These are phyloP conservation scores for Giardia muris DNA, from an alignment of 208 protist genomes.

Conservation along the genomic window DNA sequence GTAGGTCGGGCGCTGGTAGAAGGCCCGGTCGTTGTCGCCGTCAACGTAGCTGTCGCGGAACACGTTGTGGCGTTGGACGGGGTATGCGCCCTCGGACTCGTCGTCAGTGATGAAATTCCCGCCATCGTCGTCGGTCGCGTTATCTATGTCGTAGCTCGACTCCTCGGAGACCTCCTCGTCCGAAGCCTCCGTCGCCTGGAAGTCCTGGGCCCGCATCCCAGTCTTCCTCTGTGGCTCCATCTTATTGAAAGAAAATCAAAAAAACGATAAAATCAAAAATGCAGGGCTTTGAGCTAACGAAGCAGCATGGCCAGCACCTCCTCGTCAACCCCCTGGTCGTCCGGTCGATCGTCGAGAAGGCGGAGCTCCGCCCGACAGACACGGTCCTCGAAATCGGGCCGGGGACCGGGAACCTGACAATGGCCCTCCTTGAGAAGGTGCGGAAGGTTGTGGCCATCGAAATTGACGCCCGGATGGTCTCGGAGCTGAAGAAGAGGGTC, in stretches of 20 bases:
- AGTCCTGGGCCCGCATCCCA: not conserved
- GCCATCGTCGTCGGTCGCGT: not conserved
- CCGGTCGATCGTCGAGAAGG: constrained; percentile 75
- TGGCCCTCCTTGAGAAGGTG: constrained; percentile 74
- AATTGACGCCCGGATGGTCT: constrained; percentile 93
- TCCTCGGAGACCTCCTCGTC: not conserved
- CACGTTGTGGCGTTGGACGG: not conserved
- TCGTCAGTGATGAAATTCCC: not conserved
- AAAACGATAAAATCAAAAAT: no score
- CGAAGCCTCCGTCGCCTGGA: not conserved
- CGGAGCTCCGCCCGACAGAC: constrained; percentile 75
- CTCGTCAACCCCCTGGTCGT: constrained; percentile 91
- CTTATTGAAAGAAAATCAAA: no score
- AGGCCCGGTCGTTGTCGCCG: not conserved
- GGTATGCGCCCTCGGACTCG: not conserved
- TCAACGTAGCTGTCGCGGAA: not conserved
- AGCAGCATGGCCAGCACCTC: constrained; percentile 78
- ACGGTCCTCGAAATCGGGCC: constrained; percentile 95
- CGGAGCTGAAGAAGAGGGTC: constrained; percentile 93
- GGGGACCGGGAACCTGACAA: constrained; percentile 95
- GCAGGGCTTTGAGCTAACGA: constrained; percentile 31
- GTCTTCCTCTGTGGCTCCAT: not conserved
- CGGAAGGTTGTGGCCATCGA: constrained; percentile 85
- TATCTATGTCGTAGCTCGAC: not conserved
- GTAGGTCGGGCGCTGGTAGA: not conserved